phyloP scores from a whole-genome alignment of 176 grass and related monocot genomes.

The Phyllostachys edulis region DNA sequence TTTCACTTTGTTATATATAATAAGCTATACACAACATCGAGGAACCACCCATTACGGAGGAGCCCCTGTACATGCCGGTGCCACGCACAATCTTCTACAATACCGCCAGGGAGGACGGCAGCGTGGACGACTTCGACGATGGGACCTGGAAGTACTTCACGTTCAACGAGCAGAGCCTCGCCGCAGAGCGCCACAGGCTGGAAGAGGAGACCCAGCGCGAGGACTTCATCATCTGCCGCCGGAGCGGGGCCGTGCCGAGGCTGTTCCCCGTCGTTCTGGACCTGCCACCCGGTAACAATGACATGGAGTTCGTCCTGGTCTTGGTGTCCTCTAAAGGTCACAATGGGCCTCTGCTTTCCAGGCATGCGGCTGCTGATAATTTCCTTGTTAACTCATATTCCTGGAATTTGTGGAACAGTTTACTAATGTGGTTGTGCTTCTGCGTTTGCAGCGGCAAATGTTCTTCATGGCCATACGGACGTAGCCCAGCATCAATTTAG shows the following conservation, averaged over 20 bases:
- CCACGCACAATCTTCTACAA: conserved; percentile 50
- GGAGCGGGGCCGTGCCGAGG: not conserved
- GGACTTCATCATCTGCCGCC: conserved; percentile 51
- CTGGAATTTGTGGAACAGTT: not conserved
- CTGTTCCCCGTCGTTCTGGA: conserved; percentile 50
- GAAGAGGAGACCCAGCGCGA: conserved; percentile 25
- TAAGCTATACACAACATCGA: too few species aligned
- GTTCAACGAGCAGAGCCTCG: conserved; percentile 46
- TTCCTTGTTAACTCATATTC: not conserved
- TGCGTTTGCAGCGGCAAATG: conserved; percentile 25
- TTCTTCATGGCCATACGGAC: not conserved
- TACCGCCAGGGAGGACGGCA: conserved; percentile 43
- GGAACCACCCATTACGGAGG: conserved; percentile 9
- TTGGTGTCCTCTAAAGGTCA: conserved; percentile 32
- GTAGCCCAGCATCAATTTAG: not conserved
- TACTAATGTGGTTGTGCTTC: not conserved
- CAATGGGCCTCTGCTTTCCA: not conserved
- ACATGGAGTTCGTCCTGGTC: conserved; percentile 52
- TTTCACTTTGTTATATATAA: too few species aligned
- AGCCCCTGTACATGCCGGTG: conserved; percentile 20
- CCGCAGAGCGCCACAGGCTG: conserved; percentile 35
- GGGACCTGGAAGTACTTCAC: conserved; percentile 53
- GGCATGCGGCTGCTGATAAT: not conserved
- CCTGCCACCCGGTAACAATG: conserved; percentile 50
- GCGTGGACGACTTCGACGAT: conserved; percentile 49